A percentile compares a stretch with the other conserved stretches of the same genome.
Conservation (phyloP, 768 basidiomycete species). For the Russula sp. region DNA sequence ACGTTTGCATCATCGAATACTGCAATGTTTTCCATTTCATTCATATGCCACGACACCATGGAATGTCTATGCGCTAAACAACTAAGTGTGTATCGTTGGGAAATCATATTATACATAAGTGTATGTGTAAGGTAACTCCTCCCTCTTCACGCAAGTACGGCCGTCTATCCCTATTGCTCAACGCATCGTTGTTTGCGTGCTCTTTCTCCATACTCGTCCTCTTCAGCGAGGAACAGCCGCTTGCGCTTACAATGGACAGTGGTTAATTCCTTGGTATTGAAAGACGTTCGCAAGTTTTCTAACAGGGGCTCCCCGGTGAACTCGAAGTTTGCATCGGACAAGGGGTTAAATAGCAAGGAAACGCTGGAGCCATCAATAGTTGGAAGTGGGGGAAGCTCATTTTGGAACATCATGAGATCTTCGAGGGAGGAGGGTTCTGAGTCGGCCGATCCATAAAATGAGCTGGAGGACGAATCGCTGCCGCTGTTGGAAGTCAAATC, state of each 20-base stretch:
- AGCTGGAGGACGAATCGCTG: not conserved
- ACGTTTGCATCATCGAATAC: constrained; percentile 40
- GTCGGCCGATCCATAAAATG: not conserved
- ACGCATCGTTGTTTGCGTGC: not conserved
- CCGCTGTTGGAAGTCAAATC: constrained; percentile 6
- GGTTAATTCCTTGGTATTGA: not conserved
- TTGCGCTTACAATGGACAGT: constrained; percentile 11
- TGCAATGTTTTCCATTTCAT: constrained; percentile 31
- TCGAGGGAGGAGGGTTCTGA: not conserved
- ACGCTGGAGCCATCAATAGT: not conserved
- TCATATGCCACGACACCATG: constrained; percentile 34
- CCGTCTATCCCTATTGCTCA: not conserved
- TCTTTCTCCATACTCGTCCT: constrained; percentile 5
- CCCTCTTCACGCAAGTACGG: not conserved
- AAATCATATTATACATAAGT: constrained; percentile 2
- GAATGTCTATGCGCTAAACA: constrained; percentile 28
- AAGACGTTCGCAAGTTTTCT: not conserved
- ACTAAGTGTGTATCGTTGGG: not conserved
- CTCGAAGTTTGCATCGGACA: not conserved
- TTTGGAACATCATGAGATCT: not conserved
- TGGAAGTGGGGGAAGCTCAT: not conserved
- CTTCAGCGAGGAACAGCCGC: constrained; percentile 5
- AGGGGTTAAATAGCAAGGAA: not conserved
- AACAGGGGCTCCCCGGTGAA: not conserved
- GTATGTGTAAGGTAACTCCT: not conserved